These are phyloP conservation scores for Fistulinella prunicolor DNA, from an alignment of 768 basidiomycete species.

Conservation along the genomic window DNA sequence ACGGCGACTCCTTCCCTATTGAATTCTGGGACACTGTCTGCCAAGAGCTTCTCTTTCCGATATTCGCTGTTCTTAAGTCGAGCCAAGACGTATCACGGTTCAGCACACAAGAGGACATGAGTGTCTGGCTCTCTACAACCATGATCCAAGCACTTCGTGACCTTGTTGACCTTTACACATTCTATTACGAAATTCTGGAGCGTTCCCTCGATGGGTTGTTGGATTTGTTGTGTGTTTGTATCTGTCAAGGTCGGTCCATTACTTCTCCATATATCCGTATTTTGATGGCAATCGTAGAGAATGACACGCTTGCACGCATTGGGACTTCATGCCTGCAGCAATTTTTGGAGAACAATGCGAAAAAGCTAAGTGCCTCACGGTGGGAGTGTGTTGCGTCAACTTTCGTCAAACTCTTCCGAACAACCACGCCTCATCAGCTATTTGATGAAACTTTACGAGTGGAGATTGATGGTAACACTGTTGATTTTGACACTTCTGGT, in stretches of 20 bases:
- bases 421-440: constrained; percentile 94
- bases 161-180: constrained; percentile 93
- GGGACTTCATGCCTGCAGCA: constrained; percentile 98
- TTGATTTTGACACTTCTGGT: constrained; percentile 53
- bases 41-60: constrained; percentile 95
- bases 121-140: constrained; percentile 97
- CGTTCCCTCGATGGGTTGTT: constrained; percentile 90
- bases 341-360: constrained; percentile 87
- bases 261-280: not conserved
- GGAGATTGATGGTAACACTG: constrained; percentile 63
- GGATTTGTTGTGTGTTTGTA: constrained; percentile 92
- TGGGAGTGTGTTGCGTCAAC: constrained; percentile 94
- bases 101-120: constrained; percentile 97
- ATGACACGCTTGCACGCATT: constrained; percentile 95
- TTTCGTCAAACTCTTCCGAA: constrained; percentile 95
- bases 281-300: constrained; percentile 55
- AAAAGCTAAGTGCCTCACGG: constrained; percentile 73
- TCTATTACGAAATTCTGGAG: constrained; percentile 89
- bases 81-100: constrained; percentile 91
- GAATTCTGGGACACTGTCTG: constrained; percentile 99
- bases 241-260: constrained; percentile 80
- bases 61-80: constrained; percentile 93
- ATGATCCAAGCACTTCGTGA: constrained; percentile 98
- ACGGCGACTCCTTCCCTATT: constrained; percentile 79
- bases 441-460: constrained; percentile 91